Base-by-base conservation (phyloP, 2,329 filamentous ascomycete genomes). In the Aurifilum marmelostoma region DNA sequence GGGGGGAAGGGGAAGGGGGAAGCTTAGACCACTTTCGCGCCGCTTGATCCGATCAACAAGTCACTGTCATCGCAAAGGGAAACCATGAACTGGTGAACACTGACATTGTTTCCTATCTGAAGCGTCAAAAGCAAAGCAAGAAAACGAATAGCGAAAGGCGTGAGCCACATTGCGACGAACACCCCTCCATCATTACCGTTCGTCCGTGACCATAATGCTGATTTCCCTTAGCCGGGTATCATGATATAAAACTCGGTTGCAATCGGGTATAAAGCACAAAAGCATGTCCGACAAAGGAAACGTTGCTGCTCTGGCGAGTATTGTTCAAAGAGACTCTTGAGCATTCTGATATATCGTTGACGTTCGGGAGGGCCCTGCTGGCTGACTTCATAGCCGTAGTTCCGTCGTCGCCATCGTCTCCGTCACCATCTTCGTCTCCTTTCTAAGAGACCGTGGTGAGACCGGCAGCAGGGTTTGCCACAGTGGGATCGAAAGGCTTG, bases 211-310 rank as follows among this genome's bases (percentile, higher is more conserved):
- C 34, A 14, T 32, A 50, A 56, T 43, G 62, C 68, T 70, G 54
- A 52, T 56, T 61, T 62, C 66, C 63, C 61, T 43, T 68, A 24
- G 34, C 68, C 63, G 62, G 68, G 66, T 70, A 70, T 70, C 68
- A 70, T 60, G 27, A 50, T 47, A 59, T 41, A 70, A 63, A 24
- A 37, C 43, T 27, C 41, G 41, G 62, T 62, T 43, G 59, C 54
- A 43, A 61, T 58, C 58, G 68, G 68, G 68, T 70, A 70, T 70
- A 68, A 67, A 66, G 66, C 37, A 62, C 29, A 43, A 62, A 54
- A 60, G n/a, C 47, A 62, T 34, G 41, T 62, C 65, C 65, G 34
- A 70, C 62, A 63, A 67, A 65, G 56, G 29, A 65, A 63, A 34
- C 34, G 11, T n/a, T 61, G 6, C 32, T 59, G 47, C 7, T 43